A percentile compares a stretch with the other conserved stretches of the same genome.
Evolutionary conservation across 768 basidiomycete species (phyloP).

Genomic region (Suillus placidus): DNA sequence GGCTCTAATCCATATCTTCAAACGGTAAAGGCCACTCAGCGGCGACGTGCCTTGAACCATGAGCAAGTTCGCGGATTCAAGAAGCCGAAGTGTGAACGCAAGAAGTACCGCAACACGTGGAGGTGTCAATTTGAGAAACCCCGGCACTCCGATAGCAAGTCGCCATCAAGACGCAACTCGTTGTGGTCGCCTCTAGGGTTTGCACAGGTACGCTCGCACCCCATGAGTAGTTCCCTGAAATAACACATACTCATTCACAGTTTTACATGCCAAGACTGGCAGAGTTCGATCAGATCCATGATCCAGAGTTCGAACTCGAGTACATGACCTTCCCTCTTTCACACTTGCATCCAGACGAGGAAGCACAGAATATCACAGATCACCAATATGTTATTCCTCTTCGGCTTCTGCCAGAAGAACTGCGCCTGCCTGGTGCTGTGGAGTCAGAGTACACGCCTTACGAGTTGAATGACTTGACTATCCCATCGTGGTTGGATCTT

Average conservation of each 20-base stretch:
- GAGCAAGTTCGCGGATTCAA: slow-evolving; percentile 46
- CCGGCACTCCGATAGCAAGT: slow-evolving; percentile 63
- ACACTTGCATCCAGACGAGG: slow-evolving; percentile 40
- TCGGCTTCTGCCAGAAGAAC: slow-evolving; percentile 52
- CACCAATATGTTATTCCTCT: slow-evolving; percentile 56
- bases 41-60: slow-evolving; percentile 40
- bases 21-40: neutral
- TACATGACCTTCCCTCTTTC: slow-evolving; percentile 65
- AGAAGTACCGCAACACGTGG: slow-evolving; percentile 60
- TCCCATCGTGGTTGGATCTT: slow-evolving; percentile 69
- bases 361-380: slow-evolving; percentile 22
- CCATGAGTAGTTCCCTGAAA: slow-evolving; percentile 9
- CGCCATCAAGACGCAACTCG: slow-evolving; percentile 72
- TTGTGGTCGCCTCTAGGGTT: slow-evolving; percentile 78
- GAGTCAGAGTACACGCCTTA: slow-evolving; percentile 68
- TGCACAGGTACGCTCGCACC: slow-evolving; percentile 65
- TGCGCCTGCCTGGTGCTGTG: slow-evolving; percentile 44
- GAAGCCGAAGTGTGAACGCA: slow-evolving; percentile 48
- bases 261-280: slow-evolving; percentile 65
- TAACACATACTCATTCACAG: slow-evolving; percentile 37
- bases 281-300: slow-evolving; percentile 45
- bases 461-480: slow-evolving; percentile 73
- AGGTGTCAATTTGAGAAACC: slow-evolving; percentile 61
- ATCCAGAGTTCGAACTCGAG: slow-evolving; percentile 73
- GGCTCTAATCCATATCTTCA: slow-evolving; percentile 8